Evolutionary conservation across 768 basidiomycete genomes (phyloP).

Genomic region (Tulasnella sp.): DNA sequence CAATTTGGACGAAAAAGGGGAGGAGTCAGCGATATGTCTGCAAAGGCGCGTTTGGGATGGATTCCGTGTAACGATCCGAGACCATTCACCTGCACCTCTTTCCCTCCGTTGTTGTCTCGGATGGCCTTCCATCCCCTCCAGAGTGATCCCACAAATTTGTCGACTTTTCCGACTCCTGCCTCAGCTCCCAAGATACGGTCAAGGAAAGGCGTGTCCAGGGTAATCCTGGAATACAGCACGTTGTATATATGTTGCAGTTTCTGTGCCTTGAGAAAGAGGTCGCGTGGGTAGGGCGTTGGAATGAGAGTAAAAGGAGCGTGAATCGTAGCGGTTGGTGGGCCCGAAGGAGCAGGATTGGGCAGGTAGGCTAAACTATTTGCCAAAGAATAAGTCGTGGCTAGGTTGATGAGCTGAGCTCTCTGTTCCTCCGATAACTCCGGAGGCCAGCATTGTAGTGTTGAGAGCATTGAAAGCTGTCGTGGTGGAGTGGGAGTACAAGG

Average conservation of each 20-base stretch:
- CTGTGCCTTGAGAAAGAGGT: conserved; percentile 57
- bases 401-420: conserved; percentile 50
- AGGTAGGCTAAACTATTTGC: conserved; percentile 80
- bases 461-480: not conserved
- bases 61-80: not conserved
- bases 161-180: conserved; percentile 68
- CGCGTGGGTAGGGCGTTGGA: conserved; percentile 76
- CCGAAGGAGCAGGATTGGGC: conserved; percentile 38
- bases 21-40: not conserved
- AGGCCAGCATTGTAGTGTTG: conserved; percentile 48
- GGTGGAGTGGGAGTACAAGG: not conserved
- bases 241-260: conserved; percentile 73
- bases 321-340: conserved; percentile 60
- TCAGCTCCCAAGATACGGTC: conserved; percentile 78
- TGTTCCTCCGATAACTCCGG: conserved; percentile 55
- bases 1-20: not conserved
- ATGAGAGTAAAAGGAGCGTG: conserved; percentile 86
- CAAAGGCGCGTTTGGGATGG: not conserved
- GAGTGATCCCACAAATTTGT: conserved; percentile 75
- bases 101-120: conserved; percentile 45
- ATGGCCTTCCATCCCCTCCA: conserved; percentile 82
- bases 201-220: conserved; percentile 69
- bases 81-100: conserved; percentile 42
- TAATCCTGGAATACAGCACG: conserved; percentile 73
- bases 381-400: conserved; percentile 76